Evolutionary conservation across 176 grass and related monocot genomes (phyloP).

Genomic region (Oryza longistaminata): DNA sequence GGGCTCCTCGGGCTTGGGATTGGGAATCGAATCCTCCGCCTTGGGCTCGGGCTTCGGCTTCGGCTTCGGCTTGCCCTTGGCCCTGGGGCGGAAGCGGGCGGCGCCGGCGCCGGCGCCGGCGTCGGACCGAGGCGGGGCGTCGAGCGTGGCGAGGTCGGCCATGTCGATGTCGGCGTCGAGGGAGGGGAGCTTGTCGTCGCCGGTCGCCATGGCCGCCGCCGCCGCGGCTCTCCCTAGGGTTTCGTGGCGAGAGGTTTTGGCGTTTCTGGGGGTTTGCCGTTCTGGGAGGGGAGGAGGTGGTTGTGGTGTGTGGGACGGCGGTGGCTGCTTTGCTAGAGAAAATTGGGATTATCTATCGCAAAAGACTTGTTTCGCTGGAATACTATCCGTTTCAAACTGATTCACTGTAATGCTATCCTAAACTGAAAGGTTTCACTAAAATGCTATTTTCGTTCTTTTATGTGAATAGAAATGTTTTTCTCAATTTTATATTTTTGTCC

Average conservation of each 20-base stretch:
- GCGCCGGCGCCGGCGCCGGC: conserved; percentile 8
- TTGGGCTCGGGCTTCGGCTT: not conserved
- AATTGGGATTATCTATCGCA: no score
- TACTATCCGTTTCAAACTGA: no score
- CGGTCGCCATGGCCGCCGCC: conserved; percentile 33
- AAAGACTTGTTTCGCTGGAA: no score
- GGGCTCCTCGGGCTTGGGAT: not conserved
- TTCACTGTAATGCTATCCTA: no score
- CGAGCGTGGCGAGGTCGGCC: conserved; percentile 40
- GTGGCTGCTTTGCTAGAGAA: no score
- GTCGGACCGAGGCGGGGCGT: conserved; percentile 17
- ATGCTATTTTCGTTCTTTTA: no score
- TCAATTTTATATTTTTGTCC: no score
- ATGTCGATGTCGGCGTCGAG: conserved; percentile 57
- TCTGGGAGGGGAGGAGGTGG: not conserved
- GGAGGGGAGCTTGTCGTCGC: conserved; percentile 24
- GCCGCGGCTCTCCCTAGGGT: conserved; percentile 19
- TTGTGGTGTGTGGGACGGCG: no score
- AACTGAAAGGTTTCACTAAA: no score
- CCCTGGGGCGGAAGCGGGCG: conserved; percentile 62
- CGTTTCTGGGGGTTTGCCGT: not conserved
- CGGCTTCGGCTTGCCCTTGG: conserved; percentile 45
- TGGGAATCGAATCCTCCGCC: not conserved
- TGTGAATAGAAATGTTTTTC: no score
- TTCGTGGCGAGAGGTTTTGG: not conserved